phyloP scores from a whole-genome alignment of 371 early-diverging fungal species.

The Chytridium lagenaria region DNA sequence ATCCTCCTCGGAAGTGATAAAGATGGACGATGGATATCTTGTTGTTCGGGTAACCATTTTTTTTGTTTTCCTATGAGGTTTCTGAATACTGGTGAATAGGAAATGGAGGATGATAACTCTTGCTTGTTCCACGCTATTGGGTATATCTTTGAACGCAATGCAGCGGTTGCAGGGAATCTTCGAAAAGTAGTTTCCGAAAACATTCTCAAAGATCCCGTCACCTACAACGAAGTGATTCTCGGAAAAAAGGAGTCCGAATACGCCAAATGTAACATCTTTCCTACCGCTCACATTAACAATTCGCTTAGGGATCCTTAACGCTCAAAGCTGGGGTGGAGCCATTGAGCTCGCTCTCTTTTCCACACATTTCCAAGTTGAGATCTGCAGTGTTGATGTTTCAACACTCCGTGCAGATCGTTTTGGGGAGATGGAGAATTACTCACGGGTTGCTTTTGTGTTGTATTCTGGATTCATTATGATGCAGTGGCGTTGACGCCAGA shows the following conservation, averaged over 20 bases:
- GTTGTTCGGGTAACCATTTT: constrained; percentile 29
- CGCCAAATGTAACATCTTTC: constrained; percentile 48
- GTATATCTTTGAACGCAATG: constrained; percentile 37
- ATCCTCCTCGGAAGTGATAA: constrained; percentile 4
- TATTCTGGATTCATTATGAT: constrained; percentile 71
- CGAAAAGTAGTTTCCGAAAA: constrained; percentile 18
- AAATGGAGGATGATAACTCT: constrained; percentile 66
- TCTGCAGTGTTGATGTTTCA: constrained; percentile 63
- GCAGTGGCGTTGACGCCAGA: constrained; percentile 56
- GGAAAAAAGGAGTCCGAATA: constrained; percentile 54
- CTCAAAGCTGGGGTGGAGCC: constrained; percentile 71
- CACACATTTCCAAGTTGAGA: constrained; percentile 53
- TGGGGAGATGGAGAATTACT: constrained; percentile 45
- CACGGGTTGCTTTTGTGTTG: constrained; percentile 25
- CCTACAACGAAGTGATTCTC: constrained; percentile 46
- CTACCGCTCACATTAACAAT: constrained; percentile 58
- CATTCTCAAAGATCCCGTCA: constrained; percentile 36
- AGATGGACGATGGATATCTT: constrained; percentile 32
- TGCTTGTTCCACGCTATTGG: constrained; percentile 61
- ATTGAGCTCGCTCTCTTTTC: constrained; percentile 56
- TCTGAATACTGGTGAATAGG: constrained; percentile 3
- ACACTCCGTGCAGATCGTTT: constrained; percentile 58
- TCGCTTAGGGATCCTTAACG: constrained; percentile 61
- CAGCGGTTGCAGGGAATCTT: constrained; percentile 15
- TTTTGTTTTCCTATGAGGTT: background rate